Conservation (phyloP, 1,284 basidiomycete species). For the Lignosus rhinocerotis region DNA sequence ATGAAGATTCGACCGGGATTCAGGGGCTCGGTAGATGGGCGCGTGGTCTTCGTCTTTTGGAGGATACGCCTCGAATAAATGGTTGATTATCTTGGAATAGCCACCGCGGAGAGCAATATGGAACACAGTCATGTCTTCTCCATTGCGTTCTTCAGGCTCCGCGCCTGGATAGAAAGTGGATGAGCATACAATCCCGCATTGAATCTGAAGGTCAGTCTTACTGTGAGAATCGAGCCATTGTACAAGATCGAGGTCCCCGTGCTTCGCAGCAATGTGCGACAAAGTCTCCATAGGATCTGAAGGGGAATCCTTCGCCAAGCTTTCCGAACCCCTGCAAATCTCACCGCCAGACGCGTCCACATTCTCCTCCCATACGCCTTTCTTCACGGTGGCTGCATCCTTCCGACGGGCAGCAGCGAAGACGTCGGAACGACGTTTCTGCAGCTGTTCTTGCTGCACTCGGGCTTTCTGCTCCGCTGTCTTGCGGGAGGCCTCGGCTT, state of each 20-base stretch:
- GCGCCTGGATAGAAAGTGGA: constrained; percentile 46
- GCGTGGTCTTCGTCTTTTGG: constrained; percentile 50
- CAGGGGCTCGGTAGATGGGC: constrained; percentile 46
- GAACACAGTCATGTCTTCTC: constrained; percentile 57
- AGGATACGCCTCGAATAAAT: constrained; percentile 60
- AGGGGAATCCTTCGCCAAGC: constrained; percentile 47
- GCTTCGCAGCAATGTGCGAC: constrained; percentile 60
- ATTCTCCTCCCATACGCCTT: constrained; percentile 64
- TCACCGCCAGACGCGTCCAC: constrained; percentile 74
- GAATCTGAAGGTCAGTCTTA: constrained; percentile 34
- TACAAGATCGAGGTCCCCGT: constrained; percentile 56
- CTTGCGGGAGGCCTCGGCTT: constrained; percentile 50
- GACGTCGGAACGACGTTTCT: constrained; percentile 55
- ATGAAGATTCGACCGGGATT: constrained; percentile 46
- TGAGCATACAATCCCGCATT: background rate
- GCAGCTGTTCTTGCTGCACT: constrained; percentile 47
- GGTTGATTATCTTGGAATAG: constrained; percentile 47
- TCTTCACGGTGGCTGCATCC: constrained; percentile 53
- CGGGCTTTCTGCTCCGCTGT: constrained; percentile 51
- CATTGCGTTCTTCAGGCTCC: constrained; percentile 67
- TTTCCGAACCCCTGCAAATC: constrained; percentile 54
- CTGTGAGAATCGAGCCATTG: constrained; percentile 72
- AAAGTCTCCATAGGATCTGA: constrained; percentile 64
- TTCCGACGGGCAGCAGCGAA: constrained; percentile 64
- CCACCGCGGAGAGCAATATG: constrained; percentile 62